Base-by-base conservation (phyloP, 495 filamentous ascomycete genomes). In the Penicillium pancosmium region DNA sequence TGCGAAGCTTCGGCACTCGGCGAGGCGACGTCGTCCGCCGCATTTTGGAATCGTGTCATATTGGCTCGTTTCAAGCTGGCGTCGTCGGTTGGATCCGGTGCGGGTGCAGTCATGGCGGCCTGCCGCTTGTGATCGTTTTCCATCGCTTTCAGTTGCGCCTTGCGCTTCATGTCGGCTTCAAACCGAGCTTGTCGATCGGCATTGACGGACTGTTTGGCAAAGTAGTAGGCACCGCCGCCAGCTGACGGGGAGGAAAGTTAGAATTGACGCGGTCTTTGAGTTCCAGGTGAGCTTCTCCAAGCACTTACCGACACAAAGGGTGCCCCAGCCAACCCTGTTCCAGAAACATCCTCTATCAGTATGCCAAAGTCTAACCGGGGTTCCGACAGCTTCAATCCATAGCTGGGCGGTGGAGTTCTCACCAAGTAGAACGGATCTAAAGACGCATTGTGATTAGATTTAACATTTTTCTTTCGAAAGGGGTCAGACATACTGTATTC, bases 191-290 rank as follows among this genome's bases (percentile, higher is more conserved):
- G 81, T 41, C 92, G 89, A 76, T 96, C 91, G 61, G 89, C 90
- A 65, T 97, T 93, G 80, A 98, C 93, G 72, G 87, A 88, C 63
- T 86, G 82, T 81, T 98, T 98, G 54, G 94, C 95, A 73, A 96
- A 97, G 78, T 91, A 91, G 82, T 98, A 98, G 61, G 94, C 92
- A 53, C 84, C 93, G 68, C 91, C 94, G 68, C 93, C 94, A 56
- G 90, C 88, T 92, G 68, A 34, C 48, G 13, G 34, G 41, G 18
- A 25, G 23, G 18, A 38, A 48, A 25, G 50, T 63, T 43, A 54
- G 38, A 38, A 15, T 18, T 4, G 27, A 3, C 10, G 46, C 1
- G 10, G 27, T 48, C 9, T 25, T 27, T 4, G 41, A 16, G 4
- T 25, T 4, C 19, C 5, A 23, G 16, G 36, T 2, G 27, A 38